Conservation (phyloP, 169 alveolate species). For the Ichthyophthirius multifiliis region DNA sequence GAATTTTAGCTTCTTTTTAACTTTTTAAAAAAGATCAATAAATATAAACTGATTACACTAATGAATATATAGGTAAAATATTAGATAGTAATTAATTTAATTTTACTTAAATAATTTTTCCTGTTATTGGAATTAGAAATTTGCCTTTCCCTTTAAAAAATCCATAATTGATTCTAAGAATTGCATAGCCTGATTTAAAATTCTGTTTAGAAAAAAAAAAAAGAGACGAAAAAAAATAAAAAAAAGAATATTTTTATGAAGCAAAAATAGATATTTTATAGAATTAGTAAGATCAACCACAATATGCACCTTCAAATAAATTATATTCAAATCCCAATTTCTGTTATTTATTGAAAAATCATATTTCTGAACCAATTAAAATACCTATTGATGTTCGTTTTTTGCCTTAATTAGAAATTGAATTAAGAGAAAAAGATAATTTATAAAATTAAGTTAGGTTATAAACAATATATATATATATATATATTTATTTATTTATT, state of each 20-base stretch:
- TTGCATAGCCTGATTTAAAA: slow-evolving; percentile 25
- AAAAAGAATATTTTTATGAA: not conserved
- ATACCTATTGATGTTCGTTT: not conserved
- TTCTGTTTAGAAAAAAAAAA: not conserved
- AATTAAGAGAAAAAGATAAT: not conserved
- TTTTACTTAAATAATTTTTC: not conserved
- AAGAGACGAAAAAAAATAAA: not conserved
- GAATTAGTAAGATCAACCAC: not conserved
- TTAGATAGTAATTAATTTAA: not conserved
- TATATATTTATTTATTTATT: too few species aligned
- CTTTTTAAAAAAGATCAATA: slow-evolving; percentile 10
- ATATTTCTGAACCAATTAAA: not conserved
- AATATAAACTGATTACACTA: not conserved
- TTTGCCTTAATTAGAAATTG: not conserved
- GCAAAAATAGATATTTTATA: not conserved
- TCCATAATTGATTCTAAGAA: slow-evolving; percentile 18
- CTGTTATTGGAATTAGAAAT: slow-evolving; percentile 41
- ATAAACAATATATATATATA: too few species aligned
- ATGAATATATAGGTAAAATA: not conserved
- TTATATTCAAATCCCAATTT: not conserved
- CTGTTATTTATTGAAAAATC: not conserved
- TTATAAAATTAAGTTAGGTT: not conserved
- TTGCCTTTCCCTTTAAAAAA: slow-evolving; percentile 14
- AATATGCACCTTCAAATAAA: not conserved
- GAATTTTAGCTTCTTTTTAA: slow-evolving; percentile 44